A percentile compares a stretch with the other conserved stretches of the same genome.
These are phyloP conservation scores for Ogataea methanolica DNA, from an alignment of 805 yeast genomes.

Conservation along the genomic window DNA sequence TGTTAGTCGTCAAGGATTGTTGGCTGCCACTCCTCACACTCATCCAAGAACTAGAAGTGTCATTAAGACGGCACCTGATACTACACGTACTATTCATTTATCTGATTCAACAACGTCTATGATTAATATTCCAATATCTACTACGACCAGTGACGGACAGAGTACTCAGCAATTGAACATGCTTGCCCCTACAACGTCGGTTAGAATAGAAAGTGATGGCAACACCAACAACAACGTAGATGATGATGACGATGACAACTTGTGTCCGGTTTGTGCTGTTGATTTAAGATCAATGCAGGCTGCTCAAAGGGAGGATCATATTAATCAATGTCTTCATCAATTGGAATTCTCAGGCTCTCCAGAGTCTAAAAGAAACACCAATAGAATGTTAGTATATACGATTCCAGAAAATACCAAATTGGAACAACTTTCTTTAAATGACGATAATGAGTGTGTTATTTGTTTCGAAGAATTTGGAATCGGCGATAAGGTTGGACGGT, in stretches of 20 bases:
- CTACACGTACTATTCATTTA: slow-evolving; percentile 13
- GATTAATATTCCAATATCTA: not conserved
- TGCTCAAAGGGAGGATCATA: slow-evolving; percentile 56
- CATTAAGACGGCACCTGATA: slow-evolving; percentile 13
- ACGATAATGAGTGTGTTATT: slow-evolving; percentile 80
- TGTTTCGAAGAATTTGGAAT: slow-evolving; percentile 86
- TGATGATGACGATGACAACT: slow-evolving; percentile 26
- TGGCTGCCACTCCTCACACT: not conserved
- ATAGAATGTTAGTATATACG: slow-evolving; percentile 82
- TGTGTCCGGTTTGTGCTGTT: slow-evolving; percentile 42
- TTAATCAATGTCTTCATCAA: slow-evolving; percentile 57
- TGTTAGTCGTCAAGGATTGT: no score
- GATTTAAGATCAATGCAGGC: slow-evolving; percentile 17
- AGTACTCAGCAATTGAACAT: no score
- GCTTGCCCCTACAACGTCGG: not conserved
- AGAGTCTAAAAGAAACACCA: slow-evolving; percentile 50
- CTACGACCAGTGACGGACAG: not conserved
- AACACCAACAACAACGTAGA: not conserved
- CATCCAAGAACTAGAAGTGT: slow-evolving; percentile 1
- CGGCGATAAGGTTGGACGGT: slow-evolving; percentile 84
- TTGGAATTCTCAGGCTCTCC: slow-evolving; percentile 65
- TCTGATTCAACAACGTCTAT: not conserved
- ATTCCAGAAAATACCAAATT: slow-evolving; percentile 37
- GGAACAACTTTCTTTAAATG: slow-evolving; percentile 19
- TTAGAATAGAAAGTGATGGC: not conserved